Base-by-base conservation (phyloP, 345 rosid genomes). In the Linum trigynum region DNA sequence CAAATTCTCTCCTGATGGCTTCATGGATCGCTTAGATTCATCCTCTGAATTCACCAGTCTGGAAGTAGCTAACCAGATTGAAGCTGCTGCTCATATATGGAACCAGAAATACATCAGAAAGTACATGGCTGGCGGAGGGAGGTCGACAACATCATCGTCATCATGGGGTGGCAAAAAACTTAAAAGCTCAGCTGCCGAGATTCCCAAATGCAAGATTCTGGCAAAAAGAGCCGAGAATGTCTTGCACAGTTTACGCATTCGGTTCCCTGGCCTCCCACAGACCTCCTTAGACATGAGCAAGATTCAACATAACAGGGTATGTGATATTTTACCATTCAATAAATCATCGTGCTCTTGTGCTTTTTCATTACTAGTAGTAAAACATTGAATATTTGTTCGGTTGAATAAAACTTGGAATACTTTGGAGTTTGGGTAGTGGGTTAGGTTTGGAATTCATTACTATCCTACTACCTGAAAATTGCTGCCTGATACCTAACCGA, bases 1-100 rank as follows among this genome's bases (percentile, higher is more conserved):
- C 55, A 65, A 58, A 37, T 79, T 79, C 68, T 76, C 75, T 59
- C 71, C 80, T 5, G 78, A 74, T 51, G 17, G 57, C 41, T 72
- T 76, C 62, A 70, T 79, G 38, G 80, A 74, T 71, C 69, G 61
- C 72, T 43, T 39, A 7, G 23, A 62, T 50, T 17, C 40, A 43
- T 62, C 65, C 12, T 39, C 65, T 1, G 65, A 62, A 39, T 41
- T 38, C 50, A 62, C 50, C 16, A 41, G 50, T 62, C 50, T 62
- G 15, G 65, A 62, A 16, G 50, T 62, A 39, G 65, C 65, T 4
- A 62, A 62, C 65, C n/a, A 50, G 50, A 62, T 62, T 11, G 65
- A 62, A 41, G 45, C 65, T 39, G 51, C 65, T 15, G 35, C 50
- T 39, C 50, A 62, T 39, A 41, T 39, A 36, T 62, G 65, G 65